A percentile compares a stretch with the other conserved stretches of the same genome.
Conservation (phyloP, 2,329 filamentous ascomycete genomes). For the Cladosporium sp. region DNA sequence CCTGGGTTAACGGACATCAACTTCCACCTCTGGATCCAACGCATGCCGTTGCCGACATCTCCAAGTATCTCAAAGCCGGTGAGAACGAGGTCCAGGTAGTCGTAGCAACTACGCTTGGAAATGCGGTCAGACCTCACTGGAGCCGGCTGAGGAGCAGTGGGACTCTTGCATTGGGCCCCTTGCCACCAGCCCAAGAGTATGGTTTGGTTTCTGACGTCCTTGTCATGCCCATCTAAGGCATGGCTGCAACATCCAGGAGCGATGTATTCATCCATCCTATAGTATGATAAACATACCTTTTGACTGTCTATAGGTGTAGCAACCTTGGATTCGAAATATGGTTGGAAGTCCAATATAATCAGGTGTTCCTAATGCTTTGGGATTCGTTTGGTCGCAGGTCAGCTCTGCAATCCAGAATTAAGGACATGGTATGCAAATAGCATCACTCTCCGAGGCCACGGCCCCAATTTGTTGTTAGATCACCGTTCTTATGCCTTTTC, state of each 20-base stretch:
- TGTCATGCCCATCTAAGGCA: not conserved
- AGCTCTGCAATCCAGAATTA: no score
- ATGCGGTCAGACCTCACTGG: conserved; percentile 15
- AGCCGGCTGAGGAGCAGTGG: conserved; percentile 1
- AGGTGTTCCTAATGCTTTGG: no score
- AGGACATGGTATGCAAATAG: no score
- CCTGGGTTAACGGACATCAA: conserved; percentile 25
- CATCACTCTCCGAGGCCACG: no score
- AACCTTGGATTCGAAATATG: no score
- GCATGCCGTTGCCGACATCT: conserved; percentile 22
- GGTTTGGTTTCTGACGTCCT: conserved; percentile 11
- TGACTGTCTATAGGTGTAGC: no score
- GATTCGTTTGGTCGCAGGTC: no score
- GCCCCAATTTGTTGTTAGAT: no score
- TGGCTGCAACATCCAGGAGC: no score
- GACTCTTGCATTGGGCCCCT: not conserved
- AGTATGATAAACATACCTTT: no score
- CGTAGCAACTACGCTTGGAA: conserved; percentile 29
- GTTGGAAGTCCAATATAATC: no score
- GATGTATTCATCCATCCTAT: no score
- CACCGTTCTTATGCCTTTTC: not conserved
- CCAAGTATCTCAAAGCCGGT: conserved; percentile 19
- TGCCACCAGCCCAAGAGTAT: conserved; percentile 12
- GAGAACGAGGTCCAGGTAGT: conserved; percentile 27
- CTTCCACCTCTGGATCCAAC: conserved; percentile 29